Evolutionary conservation across 805 yeast genomes (phyloP).

Genomic region (Barnettozyma sp.): DNA sequence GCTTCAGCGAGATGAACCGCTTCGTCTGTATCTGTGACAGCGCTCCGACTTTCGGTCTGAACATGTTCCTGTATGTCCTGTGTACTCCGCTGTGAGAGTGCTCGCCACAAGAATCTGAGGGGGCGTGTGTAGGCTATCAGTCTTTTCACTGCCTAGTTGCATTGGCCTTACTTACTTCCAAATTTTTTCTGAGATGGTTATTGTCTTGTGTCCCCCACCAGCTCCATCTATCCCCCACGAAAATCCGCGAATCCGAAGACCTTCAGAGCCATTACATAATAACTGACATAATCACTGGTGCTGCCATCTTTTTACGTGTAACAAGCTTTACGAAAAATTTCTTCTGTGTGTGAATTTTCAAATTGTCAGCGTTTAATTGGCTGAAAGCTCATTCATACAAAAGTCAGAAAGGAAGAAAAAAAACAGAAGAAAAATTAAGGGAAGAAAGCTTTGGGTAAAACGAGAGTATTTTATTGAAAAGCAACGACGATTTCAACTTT

Average conservation of each 20-base stretch:
- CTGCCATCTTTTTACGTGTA: no score
- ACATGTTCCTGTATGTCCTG: neutral
- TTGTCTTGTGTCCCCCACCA: slow-evolving; percentile 4
- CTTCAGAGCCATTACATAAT: no score
- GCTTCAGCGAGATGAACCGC: slow-evolving; percentile 4
- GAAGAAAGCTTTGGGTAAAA: neutral
- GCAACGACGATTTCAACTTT: neutral
- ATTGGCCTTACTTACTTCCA: no score
- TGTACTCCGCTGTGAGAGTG: no score
- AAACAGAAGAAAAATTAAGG: slow-evolving; percentile 3
- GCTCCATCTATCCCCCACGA: slow-evolving; percentile 1
- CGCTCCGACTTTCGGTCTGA: slow-evolving; percentile 1
- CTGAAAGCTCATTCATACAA: slow-evolving; percentile 3
- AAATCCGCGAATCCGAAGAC: neutral
- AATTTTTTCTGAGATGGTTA: no score
- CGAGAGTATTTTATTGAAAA: neutral
- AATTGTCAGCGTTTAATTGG: slow-evolving; percentile 19
- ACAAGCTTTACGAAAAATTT: no score
- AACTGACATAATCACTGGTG: no score
- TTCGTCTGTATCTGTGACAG: slow-evolving; percentile 5
- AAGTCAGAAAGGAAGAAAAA: neutral
- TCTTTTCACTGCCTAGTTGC: no score
- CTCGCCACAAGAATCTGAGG: no score
- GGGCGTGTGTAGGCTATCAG: no score
- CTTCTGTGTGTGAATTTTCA: slow-evolving; percentile 15